Evolutionary conservation across 2,329 filamentous ascomycete genomes (phyloP).

Genomic region (Cladosporium sp.): DNA sequence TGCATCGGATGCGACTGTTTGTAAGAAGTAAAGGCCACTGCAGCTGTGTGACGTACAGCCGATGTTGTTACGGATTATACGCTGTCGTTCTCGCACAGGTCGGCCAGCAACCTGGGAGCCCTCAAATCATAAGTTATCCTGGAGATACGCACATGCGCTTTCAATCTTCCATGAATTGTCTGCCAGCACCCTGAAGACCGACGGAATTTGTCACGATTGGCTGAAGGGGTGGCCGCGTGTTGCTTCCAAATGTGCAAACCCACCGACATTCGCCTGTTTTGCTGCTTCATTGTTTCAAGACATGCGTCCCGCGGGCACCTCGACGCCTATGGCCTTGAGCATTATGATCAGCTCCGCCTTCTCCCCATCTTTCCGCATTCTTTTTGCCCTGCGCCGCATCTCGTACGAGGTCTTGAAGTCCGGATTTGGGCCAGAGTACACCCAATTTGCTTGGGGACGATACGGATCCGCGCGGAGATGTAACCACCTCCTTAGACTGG

Average conservation of each 20-base stretch:
- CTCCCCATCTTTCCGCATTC: constrained; percentile 35
- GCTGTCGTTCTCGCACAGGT: neutral
- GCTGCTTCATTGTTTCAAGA: neutral
- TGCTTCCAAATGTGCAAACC: neutral
- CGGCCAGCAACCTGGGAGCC: neutral
- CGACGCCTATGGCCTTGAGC: constrained; percentile 30
- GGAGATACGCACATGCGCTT: neutral
- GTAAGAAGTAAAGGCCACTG: neutral
- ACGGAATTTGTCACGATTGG: neutral
- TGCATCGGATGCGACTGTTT: neutral
- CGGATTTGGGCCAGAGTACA: constrained; percentile 31
- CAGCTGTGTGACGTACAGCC: neutral
- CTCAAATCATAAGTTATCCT: neutral
- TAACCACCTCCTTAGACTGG: constrained; percentile 35
- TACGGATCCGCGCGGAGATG: constrained; percentile 33
- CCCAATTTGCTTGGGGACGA: constrained; percentile 36
- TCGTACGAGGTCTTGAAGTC: constrained; percentile 34
- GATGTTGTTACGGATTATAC: neutral
- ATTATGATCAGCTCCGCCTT: constrained; percentile 34
- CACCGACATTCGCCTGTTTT: neutral
- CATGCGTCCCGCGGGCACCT: neutral
- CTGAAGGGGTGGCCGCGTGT: neutral
- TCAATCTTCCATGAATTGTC: neutral
- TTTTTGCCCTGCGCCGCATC: constrained; percentile 33
- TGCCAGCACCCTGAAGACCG: neutral